Conservation (phyloP, 2,329 filamentous ascomycete species). For the Diaporthe citrichinensis region DNA sequence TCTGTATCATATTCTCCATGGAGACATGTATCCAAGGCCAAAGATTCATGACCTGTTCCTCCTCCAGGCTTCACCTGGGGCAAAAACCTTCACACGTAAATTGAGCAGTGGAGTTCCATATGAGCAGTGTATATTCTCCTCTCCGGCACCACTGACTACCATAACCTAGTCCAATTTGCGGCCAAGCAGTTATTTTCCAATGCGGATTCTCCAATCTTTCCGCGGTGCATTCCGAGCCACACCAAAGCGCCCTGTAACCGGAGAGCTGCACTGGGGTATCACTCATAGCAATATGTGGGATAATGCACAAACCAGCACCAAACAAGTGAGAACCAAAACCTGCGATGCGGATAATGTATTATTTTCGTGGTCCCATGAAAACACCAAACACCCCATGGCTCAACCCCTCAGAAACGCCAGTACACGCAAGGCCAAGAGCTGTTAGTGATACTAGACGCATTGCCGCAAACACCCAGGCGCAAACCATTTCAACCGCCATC, state of each 20-base stretch:
- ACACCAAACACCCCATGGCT: conserved; percentile 7
- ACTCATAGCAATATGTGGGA: not conserved
- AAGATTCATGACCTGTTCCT: not conserved
- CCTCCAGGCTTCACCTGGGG: not conserved
- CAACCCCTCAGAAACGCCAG: conserved; percentile 4
- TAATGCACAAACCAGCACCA: not conserved
- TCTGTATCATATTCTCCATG: too few species aligned
- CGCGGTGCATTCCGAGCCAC: not conserved
- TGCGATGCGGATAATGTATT: conserved; percentile 12
- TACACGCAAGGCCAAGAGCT: not conserved
- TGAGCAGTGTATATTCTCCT: not conserved
- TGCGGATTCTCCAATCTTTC: not conserved
- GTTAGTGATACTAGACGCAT: conserved; percentile 9
- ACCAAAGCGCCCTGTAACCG: not conserved
- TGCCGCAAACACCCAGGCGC: not conserved
- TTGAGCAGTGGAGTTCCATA: not conserved
- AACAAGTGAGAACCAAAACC: not conserved
- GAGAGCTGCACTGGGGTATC: not conserved
- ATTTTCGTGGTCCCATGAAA: conserved; percentile 12
- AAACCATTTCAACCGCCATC: not conserved
- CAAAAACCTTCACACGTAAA: not conserved
- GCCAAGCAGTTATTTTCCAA: not conserved
- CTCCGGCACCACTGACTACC: not conserved
- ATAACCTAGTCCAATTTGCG: too few species aligned
- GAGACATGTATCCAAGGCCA: not conserved